Evolutionary conservation across 2,329 filamentous ascomycete genomes (phyloP).

Genomic region (Chaetomium strumarium): DNA sequence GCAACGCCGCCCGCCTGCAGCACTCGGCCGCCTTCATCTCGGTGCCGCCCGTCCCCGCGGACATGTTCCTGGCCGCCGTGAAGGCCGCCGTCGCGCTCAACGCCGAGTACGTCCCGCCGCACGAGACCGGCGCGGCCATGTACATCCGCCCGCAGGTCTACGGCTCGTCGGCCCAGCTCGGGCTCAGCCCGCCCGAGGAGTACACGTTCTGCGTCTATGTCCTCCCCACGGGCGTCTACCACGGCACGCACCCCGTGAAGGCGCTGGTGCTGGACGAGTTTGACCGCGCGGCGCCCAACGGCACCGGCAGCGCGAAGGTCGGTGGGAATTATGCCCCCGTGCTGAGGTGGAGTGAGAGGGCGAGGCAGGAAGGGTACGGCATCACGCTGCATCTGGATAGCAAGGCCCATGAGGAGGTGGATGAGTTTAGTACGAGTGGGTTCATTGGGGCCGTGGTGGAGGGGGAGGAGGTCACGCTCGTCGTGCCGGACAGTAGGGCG

Average conservation of each 20-base stretch:
- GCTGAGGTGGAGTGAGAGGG: slow-evolving; percentile 77
- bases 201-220: slow-evolving; percentile 90
- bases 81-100: slow-evolving; percentile 80
- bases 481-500: slow-evolving; percentile 81
- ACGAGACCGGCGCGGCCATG: slow-evolving; percentile 83
- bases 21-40: slow-evolving; percentile 79
- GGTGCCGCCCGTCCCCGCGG: slow-evolving; percentile 71
- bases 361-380: slow-evolving; percentile 72
- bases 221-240: slow-evolving; percentile 88
- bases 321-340: slow-evolving; percentile 96
- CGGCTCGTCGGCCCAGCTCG: slow-evolving; percentile 80
- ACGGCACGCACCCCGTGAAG: slow-evolving; percentile 81
- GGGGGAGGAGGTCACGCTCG: slow-evolving; percentile 60
- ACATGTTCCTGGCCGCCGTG: slow-evolving; percentile 70
- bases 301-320: slow-evolving; percentile 86
- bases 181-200: slow-evolving; percentile 79
- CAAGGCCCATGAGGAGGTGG: slow-evolving; percentile 73
- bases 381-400: slow-evolving; percentile 94
- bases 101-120: slow-evolving; percentile 84
- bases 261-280: slow-evolving; percentile 88
- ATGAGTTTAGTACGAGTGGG: slow-evolving; percentile 92
- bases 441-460: slow-evolving; percentile 75
- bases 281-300: slow-evolving; percentile 85
- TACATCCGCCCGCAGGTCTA: slow-evolving; percentile 89
- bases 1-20: slow-evolving; percentile 79